Percentiles rank a stretch among this genome's conserved stretches.
phyloP scores from a whole-genome alignment of 2,329 filamentous ascomycete genomes.

The Phialophora verrucosa region DNA sequence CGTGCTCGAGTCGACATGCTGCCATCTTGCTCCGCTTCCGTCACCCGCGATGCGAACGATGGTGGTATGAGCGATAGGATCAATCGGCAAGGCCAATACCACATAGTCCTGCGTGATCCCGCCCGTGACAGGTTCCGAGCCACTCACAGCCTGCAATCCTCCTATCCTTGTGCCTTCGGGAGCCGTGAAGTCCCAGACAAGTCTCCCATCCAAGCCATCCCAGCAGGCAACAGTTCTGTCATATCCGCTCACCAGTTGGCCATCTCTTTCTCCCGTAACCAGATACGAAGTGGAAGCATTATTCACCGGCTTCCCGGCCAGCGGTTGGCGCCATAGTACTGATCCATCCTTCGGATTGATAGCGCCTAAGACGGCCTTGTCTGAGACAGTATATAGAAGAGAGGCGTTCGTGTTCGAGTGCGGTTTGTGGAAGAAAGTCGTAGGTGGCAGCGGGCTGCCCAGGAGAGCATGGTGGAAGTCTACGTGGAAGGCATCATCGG shows the following conservation, averaged over 20 bases:
- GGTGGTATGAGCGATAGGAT: constrained; percentile 69
- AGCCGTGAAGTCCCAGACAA: constrained; percentile 74
- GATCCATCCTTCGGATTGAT: constrained; percentile 85
- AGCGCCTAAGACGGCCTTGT: constrained; percentile 81
- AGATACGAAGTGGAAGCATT: constrained; percentile 45
- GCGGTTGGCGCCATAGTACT: constrained; percentile 82
- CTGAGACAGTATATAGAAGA: constrained; percentile 87
- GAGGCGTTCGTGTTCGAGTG: constrained; percentile 81
- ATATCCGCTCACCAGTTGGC: constrained; percentile 74
- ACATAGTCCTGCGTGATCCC: constrained; percentile 67
- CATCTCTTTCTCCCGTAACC: constrained; percentile 68
- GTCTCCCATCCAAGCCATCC: constrained; percentile 80
- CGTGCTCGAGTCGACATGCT: constrained; percentile 66
- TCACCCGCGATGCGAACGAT: constrained; percentile 68
- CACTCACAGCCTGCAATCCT: constrained; percentile 32
- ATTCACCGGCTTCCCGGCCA: constrained; percentile 57
- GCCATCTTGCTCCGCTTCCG: constrained; percentile 78
- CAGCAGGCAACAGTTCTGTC: constrained; percentile 76
- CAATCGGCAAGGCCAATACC: constrained; percentile 56
- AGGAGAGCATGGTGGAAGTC: constrained; percentile 93
- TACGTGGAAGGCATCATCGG: constrained; percentile 87
- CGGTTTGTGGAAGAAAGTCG: constrained; percentile 94
- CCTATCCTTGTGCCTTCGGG: constrained; percentile 50
- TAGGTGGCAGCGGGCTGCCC: constrained; percentile 77
- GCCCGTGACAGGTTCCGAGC: constrained; percentile 62